Evolutionary conservation across 2,329 filamentous ascomycete genomes (phyloP).

Genomic region (Claviceps spartinae): DNA sequence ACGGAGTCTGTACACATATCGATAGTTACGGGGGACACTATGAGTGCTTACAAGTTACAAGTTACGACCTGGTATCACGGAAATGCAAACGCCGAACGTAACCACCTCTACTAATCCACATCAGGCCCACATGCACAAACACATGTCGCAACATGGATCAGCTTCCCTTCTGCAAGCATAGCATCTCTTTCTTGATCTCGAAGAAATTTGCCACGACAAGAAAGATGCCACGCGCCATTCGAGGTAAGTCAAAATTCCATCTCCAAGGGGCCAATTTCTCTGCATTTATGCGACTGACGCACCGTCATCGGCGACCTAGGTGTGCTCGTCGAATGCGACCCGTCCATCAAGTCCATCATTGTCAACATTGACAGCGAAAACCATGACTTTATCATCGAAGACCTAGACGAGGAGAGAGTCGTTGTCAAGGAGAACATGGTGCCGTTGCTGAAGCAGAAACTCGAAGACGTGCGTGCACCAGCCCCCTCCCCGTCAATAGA

Average conservation of each 20-base stretch:
- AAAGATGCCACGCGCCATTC: slow-evolving; percentile 42
- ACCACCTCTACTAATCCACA: no score
- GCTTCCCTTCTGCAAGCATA: no score
- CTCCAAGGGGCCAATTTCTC: neutral
- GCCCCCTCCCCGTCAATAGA: neutral
- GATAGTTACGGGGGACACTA: no score
- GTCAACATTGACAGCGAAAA: slow-evolving; percentile 57
- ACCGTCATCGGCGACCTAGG: slow-evolving; percentile 26
- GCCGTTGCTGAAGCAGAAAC: slow-evolving; percentile 47
- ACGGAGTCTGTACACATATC: no score
- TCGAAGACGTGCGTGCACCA: slow-evolving; percentile 46
- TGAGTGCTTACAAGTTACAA: no score
- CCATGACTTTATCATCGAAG: slow-evolving; percentile 66
- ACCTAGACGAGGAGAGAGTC: slow-evolving; percentile 63
- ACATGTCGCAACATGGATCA: no score
- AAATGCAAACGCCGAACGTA: no score
- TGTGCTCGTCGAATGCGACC: slow-evolving; percentile 67
- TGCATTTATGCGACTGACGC: slow-evolving; percentile 3
- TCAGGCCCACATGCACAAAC: no score
- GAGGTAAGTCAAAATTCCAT: slow-evolving; percentile 25
- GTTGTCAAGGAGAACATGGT: slow-evolving; percentile 66
- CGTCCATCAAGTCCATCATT: slow-evolving; percentile 79
- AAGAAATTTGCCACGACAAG: neutral
- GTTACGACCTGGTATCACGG: no score
- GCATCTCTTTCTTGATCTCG: no score